phyloP scores from a whole-genome alignment of 192 early-diverging fungal species.

The Powellomyces hirtus region DNA sequence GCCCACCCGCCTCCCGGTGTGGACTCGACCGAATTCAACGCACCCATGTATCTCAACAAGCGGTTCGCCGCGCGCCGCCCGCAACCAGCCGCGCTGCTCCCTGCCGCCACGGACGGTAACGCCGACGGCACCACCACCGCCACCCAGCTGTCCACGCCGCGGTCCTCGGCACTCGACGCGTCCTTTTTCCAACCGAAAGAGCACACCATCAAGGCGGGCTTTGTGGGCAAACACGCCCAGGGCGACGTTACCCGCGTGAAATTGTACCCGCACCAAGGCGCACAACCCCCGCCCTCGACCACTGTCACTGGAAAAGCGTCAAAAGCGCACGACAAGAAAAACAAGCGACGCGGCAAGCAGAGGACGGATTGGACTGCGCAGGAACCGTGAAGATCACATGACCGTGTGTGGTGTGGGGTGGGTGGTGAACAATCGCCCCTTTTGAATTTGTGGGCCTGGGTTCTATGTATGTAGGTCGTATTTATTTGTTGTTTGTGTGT shows the following conservation, averaged over 20 bases:
- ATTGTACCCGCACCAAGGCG: slow-evolving; percentile 60
- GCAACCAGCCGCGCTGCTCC: not conserved
- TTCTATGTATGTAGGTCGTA: too few relatives aligned
- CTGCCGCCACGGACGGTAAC: slow-evolving; percentile 36
- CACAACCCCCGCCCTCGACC: slow-evolving; percentile 19
- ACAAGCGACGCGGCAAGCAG: slow-evolving; percentile 72
- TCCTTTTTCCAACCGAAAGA: slow-evolving; percentile 13
- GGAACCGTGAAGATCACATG: not conserved
- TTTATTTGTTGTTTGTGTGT: too few relatives aligned
- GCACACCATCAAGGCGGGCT: slow-evolving; percentile 24
- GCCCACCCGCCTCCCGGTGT: slow-evolving; percentile 74
- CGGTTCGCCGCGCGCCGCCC: slow-evolving; percentile 34
- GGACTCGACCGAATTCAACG: slow-evolving; percentile 76
- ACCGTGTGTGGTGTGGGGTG: too few relatives aligned
- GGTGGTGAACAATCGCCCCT: too few relatives aligned
- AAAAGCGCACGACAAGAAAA: slow-evolving; percentile 73
- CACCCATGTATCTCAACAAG: slow-evolving; percentile 70
- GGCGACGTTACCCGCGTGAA: slow-evolving; percentile 52
- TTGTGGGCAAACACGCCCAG: slow-evolving; percentile 37
- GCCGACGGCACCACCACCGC: not conserved
- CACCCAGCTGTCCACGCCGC: not conserved
- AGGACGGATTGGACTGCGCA: slow-evolving; percentile 48
- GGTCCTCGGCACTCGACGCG: not conserved
- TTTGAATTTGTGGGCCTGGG: too few relatives aligned
- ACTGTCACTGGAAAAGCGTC: slow-evolving; percentile 34